phyloP scores from a whole-genome alignment of 2,329 filamentous ascomycete species.

The Xylariaceae sp. region DNA sequence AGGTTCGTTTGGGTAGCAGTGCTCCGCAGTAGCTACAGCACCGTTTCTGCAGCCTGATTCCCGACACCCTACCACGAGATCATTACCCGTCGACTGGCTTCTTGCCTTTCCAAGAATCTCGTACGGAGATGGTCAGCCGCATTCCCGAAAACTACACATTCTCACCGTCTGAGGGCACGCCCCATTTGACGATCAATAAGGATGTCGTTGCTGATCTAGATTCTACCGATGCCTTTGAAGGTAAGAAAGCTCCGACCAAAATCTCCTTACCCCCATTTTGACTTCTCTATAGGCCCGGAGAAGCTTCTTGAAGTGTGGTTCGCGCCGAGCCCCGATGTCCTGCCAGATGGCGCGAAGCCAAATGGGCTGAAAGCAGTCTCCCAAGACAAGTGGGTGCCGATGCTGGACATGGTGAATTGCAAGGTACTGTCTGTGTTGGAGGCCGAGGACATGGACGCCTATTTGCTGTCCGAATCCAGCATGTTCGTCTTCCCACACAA shows the following conservation, averaged over 20 bases:
- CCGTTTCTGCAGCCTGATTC: constrained; percentile 19
- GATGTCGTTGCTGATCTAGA: constrained; percentile 90
- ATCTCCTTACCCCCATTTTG: constrained; percentile 1
- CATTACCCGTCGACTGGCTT: constrained; percentile 12
- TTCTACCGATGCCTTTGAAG: constrained; percentile 95
- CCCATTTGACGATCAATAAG: constrained; percentile 93
- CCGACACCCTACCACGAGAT: constrained; percentile 6
- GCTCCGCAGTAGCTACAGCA: constrained; percentile 68
- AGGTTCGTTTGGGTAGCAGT: constrained; percentile 96
- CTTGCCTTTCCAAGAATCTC: constrained; percentile 16
- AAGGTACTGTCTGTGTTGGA: constrained; percentile 93
- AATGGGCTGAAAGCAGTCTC: constrained; percentile 82
- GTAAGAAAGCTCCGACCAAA: constrained; percentile 34
- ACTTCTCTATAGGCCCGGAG: constrained; percentile 66
- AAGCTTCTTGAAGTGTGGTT: constrained; percentile 99
- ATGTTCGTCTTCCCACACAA: constrained; percentile 99
- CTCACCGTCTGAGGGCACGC: constrained; percentile 77
- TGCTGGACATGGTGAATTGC: constrained; percentile 98
- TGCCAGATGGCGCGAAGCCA: constrained; percentile 66
- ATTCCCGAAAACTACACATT: constrained; percentile 78
- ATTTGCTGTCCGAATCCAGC: constrained; percentile 96
- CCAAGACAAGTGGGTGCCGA: constrained; percentile 84
- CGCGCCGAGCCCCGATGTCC: constrained; percentile 67
- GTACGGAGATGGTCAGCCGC: constrained; percentile 75
- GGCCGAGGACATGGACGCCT: constrained; percentile 92